Conservation (phyloP, 139 green algal species). For the Chlamydomonas asymmetrica region DNA sequence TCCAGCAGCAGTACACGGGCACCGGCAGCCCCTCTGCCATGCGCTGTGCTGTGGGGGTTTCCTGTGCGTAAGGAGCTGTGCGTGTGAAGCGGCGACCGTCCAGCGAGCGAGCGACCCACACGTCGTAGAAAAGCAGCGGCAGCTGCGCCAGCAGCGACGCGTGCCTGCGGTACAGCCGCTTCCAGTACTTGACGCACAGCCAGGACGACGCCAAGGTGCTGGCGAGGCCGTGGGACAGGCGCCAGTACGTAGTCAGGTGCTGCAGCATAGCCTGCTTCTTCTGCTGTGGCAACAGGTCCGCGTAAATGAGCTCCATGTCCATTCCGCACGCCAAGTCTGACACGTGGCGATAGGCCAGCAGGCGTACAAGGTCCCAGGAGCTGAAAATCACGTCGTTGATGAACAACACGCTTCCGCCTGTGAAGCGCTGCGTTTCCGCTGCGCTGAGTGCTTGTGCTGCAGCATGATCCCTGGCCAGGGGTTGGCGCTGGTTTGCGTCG, state of each 20-base stretch:
- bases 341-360: slow-evolving; percentile 29
- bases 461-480: no score
- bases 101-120: slow-evolving; percentile 20
- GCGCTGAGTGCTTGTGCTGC: neutral
- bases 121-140: slow-evolving; percentile 27
- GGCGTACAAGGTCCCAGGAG: slow-evolving; percentile 34
- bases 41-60: slow-evolving; percentile 9
- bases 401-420: slow-evolving; percentile 32
- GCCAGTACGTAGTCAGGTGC: slow-evolving; percentile 4
- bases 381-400: slow-evolving; percentile 67
- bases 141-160: slow-evolving; percentile 3
- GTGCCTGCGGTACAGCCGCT: neutral
- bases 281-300: neutral
- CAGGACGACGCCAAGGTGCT: neutral
- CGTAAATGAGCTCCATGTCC: slow-evolving; percentile 25
- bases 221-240: neutral
- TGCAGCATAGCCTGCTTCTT: neutral
- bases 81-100: slow-evolving; percentile 10
- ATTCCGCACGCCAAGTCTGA: slow-evolving; percentile 14
- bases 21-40: slow-evolving; percentile 48
- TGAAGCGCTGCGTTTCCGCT: slow-evolving; percentile 13
- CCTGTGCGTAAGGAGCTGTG: neutral
- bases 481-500: neutral
- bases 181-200: slow-evolving; percentile 1
- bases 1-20: slow-evolving; percentile 68